These are phyloP conservation scores for Euclidium syriacum DNA, from an alignment of 345 rosid species.

Conservation along the genomic window DNA sequence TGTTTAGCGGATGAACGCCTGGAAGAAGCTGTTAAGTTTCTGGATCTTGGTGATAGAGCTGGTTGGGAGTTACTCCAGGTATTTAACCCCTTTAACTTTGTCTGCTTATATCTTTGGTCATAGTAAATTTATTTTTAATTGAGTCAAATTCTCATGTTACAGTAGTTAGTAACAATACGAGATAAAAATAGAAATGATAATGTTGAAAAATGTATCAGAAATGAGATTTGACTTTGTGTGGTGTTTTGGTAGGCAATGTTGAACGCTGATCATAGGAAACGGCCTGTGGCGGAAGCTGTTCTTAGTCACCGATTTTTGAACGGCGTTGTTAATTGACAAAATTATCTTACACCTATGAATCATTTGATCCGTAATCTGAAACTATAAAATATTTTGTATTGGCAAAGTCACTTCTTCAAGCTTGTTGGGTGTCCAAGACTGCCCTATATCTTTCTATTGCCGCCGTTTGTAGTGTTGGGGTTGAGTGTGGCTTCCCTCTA, in stretches of 20 bases:
- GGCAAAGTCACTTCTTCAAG: no score
- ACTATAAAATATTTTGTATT: no score
- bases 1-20: constrained; percentile 87
- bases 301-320: constrained; percentile 65
- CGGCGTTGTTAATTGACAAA: constrained; percentile 36
- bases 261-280: constrained; percentile 62
- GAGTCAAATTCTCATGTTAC: background rate
- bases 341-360: background rate
- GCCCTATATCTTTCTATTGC: no score
- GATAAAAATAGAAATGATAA: background rate
- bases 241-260: constrained; percentile 66
- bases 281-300: constrained; percentile 79
- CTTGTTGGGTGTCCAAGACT: no score
- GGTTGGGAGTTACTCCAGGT: constrained; percentile 98
- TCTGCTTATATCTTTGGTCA: background rate
- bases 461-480: no score
- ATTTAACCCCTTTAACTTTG: background rate
- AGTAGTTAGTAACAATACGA: no score
- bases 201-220: background rate
- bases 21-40: constrained; percentile 76
- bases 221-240: background rate
- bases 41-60: constrained; percentile 73
- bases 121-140: background rate
- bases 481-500: no score
- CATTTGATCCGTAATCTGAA: background rate